Percentiles rank a stretch among this genome's conserved stretches.
Evolutionary conservation across 2,329 filamentous ascomycete genomes (phyloP).

Genomic region (Aureobasidium leucospermi): DNA sequence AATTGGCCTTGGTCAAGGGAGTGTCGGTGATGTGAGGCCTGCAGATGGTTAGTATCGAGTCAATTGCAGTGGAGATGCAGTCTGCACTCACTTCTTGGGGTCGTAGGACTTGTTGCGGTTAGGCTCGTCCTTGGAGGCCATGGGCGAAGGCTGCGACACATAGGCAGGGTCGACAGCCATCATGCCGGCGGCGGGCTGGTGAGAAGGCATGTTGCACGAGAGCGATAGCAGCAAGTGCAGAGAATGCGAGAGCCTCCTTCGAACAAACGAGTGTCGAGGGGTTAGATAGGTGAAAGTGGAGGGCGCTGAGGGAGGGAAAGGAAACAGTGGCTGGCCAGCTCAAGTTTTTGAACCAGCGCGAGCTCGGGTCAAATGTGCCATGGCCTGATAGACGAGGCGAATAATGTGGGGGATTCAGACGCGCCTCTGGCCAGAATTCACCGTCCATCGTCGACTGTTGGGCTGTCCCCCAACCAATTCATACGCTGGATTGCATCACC

Average conservation of each 20-base stretch:
- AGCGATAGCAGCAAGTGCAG: background rate
- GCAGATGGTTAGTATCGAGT: background rate
- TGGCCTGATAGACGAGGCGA: slow-evolving; percentile 13
- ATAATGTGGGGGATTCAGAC: background rate
- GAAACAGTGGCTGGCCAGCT: background rate
- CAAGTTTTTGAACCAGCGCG: slow-evolving; percentile 12
- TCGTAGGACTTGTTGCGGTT: slow-evolving; percentile 47
- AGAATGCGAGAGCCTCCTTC: slow-evolving; percentile 8
- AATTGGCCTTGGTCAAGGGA: slow-evolving; percentile 73
- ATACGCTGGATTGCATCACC: slow-evolving; percentile 8
- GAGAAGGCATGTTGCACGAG: slow-evolving; percentile 41
- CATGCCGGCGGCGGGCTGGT: slow-evolving; percentile 42
- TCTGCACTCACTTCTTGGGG: slow-evolving; percentile 52
- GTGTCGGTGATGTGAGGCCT: slow-evolving; percentile 73
- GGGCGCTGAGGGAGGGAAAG: slow-evolving; percentile 7
- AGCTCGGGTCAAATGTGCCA: slow-evolving; percentile 7
- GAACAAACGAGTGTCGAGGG: slow-evolving; percentile 14
- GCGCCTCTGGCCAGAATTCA: slow-evolving; percentile 7
- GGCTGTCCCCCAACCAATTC: slow-evolving; percentile 10
- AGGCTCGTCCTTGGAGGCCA: slow-evolving; percentile 44
- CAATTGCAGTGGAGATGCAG: background rate
- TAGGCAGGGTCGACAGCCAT: slow-evolving; percentile 43
- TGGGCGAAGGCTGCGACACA: slow-evolving; percentile 35
- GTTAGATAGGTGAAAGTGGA: background rate
- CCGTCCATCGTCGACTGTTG: background rate